Percentiles rank a stretch among this genome's conserved stretches.
These are phyloP conservation scores for Sinapis alba DNA, from an alignment of 441 rosid species.

Conservation along the genomic window DNA sequence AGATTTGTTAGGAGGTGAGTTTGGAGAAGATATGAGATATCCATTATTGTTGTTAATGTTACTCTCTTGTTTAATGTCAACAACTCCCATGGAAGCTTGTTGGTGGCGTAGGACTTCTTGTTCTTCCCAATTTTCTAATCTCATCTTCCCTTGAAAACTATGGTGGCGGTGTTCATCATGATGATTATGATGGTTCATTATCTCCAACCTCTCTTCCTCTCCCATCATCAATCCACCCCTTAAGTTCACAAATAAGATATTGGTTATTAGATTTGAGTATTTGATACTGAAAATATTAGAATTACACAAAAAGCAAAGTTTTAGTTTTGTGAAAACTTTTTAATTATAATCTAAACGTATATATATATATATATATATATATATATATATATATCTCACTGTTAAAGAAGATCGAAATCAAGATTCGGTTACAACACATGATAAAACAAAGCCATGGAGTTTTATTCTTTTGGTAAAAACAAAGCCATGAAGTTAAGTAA, in stretches of 20 bases:
- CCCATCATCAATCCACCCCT: constrained; percentile 84
- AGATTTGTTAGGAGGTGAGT: constrained; percentile 70
- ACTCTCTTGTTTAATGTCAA: constrained; percentile 71
- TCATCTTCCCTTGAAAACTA: constrained; percentile 55
- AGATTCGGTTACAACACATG: constrained; percentile 17
- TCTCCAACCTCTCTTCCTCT: constrained; percentile 56
- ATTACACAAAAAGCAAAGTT: not conserved
- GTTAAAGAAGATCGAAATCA: not conserved
- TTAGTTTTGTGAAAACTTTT: not conserved
- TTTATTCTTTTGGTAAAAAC: not conserved
- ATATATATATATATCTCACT: not conserved
- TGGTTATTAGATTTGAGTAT: constrained; percentile 3
- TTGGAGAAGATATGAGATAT: constrained; percentile 47
- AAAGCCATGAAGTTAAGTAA: constrained; percentile 17
- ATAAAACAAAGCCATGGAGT: not conserved
- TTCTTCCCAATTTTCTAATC: constrained; percentile 77
- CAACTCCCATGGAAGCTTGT: constrained; percentile 46
- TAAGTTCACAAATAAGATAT: not conserved
- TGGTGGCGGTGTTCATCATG: constrained; percentile 27
- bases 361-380: not conserved
- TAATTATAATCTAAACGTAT: not conserved
- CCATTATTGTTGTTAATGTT: constrained; percentile 45
- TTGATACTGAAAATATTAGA: not conserved
- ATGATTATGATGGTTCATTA: constrained; percentile 39
- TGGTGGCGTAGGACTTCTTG: constrained; percentile 62